Base-by-base conservation (phyloP, 163 green algal genomes). In the Chloroidium sp. region DNA sequence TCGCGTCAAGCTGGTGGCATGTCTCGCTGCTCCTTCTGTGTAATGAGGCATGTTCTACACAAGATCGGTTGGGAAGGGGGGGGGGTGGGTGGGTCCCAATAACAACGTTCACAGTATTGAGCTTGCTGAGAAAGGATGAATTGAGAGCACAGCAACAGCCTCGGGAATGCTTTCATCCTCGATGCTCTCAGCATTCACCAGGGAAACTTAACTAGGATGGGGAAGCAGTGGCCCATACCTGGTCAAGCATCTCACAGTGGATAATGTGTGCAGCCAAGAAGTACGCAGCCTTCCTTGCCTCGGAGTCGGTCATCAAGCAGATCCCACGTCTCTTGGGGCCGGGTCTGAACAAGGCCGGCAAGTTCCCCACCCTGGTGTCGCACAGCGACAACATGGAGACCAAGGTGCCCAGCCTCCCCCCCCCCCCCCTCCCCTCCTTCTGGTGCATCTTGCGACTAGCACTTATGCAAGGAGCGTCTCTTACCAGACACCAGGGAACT, bases 261-360 rank as follows among this genome's bases (percentile, higher is more conserved):
- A 36, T 76, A 74, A 13, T 68, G 4, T n/a, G 2, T 84, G 76
- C 89, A 94, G 93, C 96, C 84, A 98, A 99, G 94, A 95, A 95
- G 85, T 99, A 99, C 92, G 90, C 97, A 85, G 93, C 90, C 64
- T 99, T 99, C 92, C 86, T 99, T 83, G 95, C 96, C 58, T 98
- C 94, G 76, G 96, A 99, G 87, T 93, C 94, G 8, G 94, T 99
- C 68, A 99, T 99, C 92, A 99, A 99, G 95, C 90, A 96, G 93
- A 99, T 99, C 85, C 96, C 96, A 2, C 93, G 96, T 93, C 92
- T 99, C 79, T 90, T 99, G 8, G 96, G 96, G 78, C 96, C 96
- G 82, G 96, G 96, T 76, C 90, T 99, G 61, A 99, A 99, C 96
- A 99, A 99, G 94, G 96, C 95, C 62, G 96, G 96, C 87, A 99